phyloP scores from a whole-genome alignment of 257 asterid genomes.

The Nicotiana obtusifolia region DNA sequence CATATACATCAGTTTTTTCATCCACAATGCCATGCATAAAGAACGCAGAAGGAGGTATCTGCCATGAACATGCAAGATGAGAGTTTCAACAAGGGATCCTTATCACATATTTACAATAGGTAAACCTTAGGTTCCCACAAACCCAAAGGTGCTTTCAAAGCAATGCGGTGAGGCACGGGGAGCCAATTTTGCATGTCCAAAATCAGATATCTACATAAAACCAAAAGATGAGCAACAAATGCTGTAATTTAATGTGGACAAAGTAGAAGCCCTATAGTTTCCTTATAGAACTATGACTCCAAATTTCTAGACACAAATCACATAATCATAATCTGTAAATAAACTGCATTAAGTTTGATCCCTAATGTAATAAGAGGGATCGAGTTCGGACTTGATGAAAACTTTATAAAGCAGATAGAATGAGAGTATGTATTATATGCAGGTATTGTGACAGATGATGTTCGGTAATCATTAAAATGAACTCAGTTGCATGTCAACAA shows the following conservation, averaged over 20 bases:
- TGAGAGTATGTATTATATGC: background rate
- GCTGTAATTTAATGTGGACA: background rate
- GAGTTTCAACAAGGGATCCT: background rate
- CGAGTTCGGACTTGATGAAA: background rate
- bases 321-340: background rate
- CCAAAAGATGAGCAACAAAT: slow-evolving; percentile 18
- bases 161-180: no score
- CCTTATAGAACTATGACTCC: background rate
- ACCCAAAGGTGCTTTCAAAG: no score
- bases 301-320: background rate
- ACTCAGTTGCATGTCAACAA: background rate
- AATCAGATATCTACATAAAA: slow-evolving; percentile 73
- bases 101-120: background rate
- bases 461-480: background rate
- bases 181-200: no score
- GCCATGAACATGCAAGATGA: slow-evolving; percentile 15
- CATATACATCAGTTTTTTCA: slow-evolving; percentile 91
- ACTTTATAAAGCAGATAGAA: background rate
- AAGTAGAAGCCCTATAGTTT: background rate
- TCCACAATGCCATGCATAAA: slow-evolving; percentile 90
- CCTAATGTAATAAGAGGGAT: background rate
- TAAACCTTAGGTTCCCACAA: background rate
- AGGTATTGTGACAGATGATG: background rate
- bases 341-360: background rate
- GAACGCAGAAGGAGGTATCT: slow-evolving; percentile 84